Conservation (phyloP, 202 grass and related monocot genomes). For the Panicum hallii region DNA sequence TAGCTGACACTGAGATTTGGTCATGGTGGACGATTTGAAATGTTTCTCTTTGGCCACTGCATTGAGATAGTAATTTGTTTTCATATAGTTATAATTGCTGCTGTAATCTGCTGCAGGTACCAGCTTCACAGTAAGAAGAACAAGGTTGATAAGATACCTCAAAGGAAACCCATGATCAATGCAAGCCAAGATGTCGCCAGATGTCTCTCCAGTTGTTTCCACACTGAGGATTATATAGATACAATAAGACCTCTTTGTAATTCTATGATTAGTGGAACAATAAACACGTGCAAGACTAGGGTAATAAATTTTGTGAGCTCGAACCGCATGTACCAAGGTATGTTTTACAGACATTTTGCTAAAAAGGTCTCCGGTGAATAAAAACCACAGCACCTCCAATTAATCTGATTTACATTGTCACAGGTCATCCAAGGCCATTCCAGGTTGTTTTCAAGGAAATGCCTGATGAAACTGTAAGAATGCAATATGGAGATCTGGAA, state of each 20-base stretch:
- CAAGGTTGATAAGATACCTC: conserved; percentile 68
- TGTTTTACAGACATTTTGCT: conserved; percentile 38
- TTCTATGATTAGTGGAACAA: conserved; percentile 70
- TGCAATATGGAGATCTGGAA: conserved; percentile 80
- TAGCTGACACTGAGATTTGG: conserved; percentile 21
- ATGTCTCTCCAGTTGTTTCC: conserved; percentile 59
- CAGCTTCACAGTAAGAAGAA: conserved; percentile 74
- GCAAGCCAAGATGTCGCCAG: conserved; percentile 40
- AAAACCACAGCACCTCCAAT: conserved; percentile 1
- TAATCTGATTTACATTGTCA: conserved; percentile 46
- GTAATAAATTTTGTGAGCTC: conserved; percentile 59
- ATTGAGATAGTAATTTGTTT: conserved; percentile 30
- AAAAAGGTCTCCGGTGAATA: neutral
- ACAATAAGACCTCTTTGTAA: conserved; percentile 70
- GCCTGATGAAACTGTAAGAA: conserved; percentile 75
- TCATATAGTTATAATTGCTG: conserved; percentile 33
- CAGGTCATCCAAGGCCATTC: conserved; percentile 59
- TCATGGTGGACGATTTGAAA: conserved; percentile 20
- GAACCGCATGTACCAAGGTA: conserved; percentile 69
- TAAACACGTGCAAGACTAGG: conserved; percentile 80
- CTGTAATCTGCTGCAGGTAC: conserved; percentile 60
- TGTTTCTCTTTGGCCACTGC: conserved; percentile 20
- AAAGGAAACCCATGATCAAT: conserved; percentile 54
- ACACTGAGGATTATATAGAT: conserved; percentile 71
- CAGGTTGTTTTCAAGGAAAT: conserved; percentile 67